phyloP scores from a whole-genome alignment of 306 rosid genomes.

The Pyrus betulifolia region DNA sequence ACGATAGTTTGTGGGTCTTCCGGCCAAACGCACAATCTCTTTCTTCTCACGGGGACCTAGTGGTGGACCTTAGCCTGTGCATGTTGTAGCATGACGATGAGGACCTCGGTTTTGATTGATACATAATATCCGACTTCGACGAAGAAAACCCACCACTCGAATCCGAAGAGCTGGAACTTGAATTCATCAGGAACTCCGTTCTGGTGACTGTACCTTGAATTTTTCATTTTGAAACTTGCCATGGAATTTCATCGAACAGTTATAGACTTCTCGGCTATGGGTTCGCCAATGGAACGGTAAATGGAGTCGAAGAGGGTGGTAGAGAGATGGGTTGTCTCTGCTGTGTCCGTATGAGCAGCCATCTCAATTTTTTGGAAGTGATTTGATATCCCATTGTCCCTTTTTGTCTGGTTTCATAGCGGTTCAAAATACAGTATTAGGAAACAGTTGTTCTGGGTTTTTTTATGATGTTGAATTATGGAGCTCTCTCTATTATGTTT shows the following conservation, averaged over 20 bases:
- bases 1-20: too few species aligned
- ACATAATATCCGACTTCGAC: conserved; percentile 54
- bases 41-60: too few species aligned
- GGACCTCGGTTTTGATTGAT: conserved; percentile 7
- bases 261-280: conserved; percentile 22
- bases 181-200: conserved; percentile 38
- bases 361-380: conserved; percentile 7
- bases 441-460: conserved; percentile 26
- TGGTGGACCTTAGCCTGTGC: conserved; percentile 28
- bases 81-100: conserved; percentile 21
- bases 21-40: too few species aligned
- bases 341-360: conserved; percentile 30
- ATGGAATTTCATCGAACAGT: conserved; percentile 39
- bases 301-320: conserved; percentile 79
- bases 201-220: conserved; percentile 15
- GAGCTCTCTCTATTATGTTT: conserved; percentile 39
- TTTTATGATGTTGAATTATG: conserved; percentile 34
- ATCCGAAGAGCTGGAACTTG: conserved; percentile 78
- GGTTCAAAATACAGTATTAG: neutral
- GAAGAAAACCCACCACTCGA: conserved; percentile 77
- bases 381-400: conserved; percentile 55
- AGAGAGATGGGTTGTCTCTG: conserved; percentile 77
- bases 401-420: conserved; percentile 7
- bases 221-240: conserved; percentile 47
- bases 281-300: conserved; percentile 82